Evolutionary conservation across 139 green algal genomes (phyloP), one percentile per base, ranked within the genome.

Genomic region (Marvania coccoides): DNA sequence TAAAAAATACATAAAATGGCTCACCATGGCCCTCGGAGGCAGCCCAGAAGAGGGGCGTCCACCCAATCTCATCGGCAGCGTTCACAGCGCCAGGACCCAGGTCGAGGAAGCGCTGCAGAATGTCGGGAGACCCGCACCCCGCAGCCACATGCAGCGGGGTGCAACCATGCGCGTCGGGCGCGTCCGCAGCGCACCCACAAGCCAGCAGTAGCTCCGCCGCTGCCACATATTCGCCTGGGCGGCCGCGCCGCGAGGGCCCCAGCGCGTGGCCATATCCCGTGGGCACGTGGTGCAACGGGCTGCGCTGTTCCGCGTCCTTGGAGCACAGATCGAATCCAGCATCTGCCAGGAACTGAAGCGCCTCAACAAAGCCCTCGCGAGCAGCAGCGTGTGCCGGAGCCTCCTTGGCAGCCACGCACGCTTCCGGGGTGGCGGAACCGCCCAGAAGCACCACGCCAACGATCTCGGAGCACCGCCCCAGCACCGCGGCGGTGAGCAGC

Each of bases 121-220:
- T 61, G 31, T 19, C 66, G 13, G 53, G 23, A 47, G 40, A 3
- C 51, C 88, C 86, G 68, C 92, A 89, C 31, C 89, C 88, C 4
- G 89, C 90, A 0, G 89, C 89, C 69, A 96, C 94, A 76, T 96
- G 90, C 61, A 96, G 74, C 3, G 90, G 74, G 2, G 90, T 95
- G 88, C 95, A 95, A 56, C 91, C 85, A 81, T 95, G 91, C 76
- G 87, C 82, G 77, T 99, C 94, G 34, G 83, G 40, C 0, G 81
- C 69, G 35, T 97, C 73, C 8, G 94, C 70, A 60, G 84, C 71
- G 23, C 93, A 95, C 23, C 77, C 81, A 26, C 65, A 70, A 28
- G 87, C 80, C 23, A 96, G 74, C 53, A 97, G 78, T 42, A 81
- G 66, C 70, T 91, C 63, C 1, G 66, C 66, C 5, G 57, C 66